Evolutionary conservation across 805 yeast genomes (phyloP), one percentile per base, ranked within the genome.

Genomic region (Yamadazyma kitorensis): DNA sequence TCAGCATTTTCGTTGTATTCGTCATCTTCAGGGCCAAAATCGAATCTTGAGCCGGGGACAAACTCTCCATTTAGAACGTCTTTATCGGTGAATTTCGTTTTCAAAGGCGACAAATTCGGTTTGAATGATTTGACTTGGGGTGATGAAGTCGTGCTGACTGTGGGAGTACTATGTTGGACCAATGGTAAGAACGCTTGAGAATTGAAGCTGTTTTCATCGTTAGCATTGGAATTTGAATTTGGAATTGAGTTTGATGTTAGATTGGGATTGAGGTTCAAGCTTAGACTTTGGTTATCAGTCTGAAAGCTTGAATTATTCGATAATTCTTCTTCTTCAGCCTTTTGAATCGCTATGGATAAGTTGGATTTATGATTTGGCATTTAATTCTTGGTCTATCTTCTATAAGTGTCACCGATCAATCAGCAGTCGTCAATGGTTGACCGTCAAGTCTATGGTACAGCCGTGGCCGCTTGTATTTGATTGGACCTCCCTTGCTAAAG

Each of bases 281-380:
- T 7, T 24, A 6, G 12, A 6, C 26, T 8, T 24, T 7, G 26
- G n/a, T n/a, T n/a, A n/a, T n/a, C n/a, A n/a, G n/a, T n/a, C 9
- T 31, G n/a, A n/a, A n/a, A n/a, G n/a, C n/a, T n/a, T n/a, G n/a
- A 20, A 22, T 33, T 32, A 12, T 30, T 17, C 7, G 38, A 18
- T 15, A 31, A 15, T 18, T 48, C 42, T 40, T 48, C 41, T 40
- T 49, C 51, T 39, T 62, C 70, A 17, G 70, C 72, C 45, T 63
- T 59, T 39, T 66, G 62, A 24, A 68, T 68, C 37, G 72, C 74
- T 38, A 68, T 48, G 25, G 72, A 66, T 25, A 68, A 49, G 43
- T 68, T 68, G 9, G 72, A 66, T 44, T 57, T 64, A 12, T 48
- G 53, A 8, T 29, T 29, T 19, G 32, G 32, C 32, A 29, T 29